Conservation (phyloP, 202 grass and related monocot genomes). For the Panicum hallii region DNA sequence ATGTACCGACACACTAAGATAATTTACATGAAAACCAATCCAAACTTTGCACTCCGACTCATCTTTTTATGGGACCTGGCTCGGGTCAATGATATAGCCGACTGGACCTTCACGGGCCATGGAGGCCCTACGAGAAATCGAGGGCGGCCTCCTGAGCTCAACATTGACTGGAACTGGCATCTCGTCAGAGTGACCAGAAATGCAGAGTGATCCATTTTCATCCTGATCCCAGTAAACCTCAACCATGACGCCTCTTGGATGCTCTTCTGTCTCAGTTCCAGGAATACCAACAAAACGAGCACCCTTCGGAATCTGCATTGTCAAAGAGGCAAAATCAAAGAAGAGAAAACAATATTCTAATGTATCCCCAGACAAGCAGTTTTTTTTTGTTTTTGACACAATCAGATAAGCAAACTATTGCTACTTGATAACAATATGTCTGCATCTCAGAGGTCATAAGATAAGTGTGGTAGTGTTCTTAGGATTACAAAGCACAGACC, state of each 20-base stretch:
- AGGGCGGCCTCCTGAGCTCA: slow-evolving; percentile 55
- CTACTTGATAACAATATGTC: slow-evolving; percentile 22
- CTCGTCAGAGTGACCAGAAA: slow-evolving; percentile 78
- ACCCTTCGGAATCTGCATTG: slow-evolving; percentile 87
- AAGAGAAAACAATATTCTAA: slow-evolving; percentile 18
- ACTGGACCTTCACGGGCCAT: slow-evolving; percentile 39
- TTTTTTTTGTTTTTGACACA: not conserved
- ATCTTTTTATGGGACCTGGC: slow-evolving; percentile 52
- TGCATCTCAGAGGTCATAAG: slow-evolving; percentile 5
- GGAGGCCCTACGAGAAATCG: slow-evolving; percentile 57
- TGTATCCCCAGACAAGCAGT: not conserved
- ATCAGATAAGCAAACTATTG: not conserved
- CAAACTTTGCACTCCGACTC: slow-evolving; percentile 8
- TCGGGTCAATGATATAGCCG: slow-evolving; percentile 65
- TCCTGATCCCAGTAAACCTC: slow-evolving; percentile 96
- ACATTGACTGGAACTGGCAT: slow-evolving; percentile 62
- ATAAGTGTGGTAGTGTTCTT: slow-evolving; percentile 1
- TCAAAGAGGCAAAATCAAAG: not conserved
- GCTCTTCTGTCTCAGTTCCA: slow-evolving; percentile 74
- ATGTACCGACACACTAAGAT: slow-evolving; percentile 39
- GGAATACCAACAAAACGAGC: slow-evolving; percentile 89
- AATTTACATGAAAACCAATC: slow-evolving; percentile 42
- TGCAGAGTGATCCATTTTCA: slow-evolving; percentile 77
- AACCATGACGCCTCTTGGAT: slow-evolving; percentile 91
- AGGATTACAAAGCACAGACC: slow-evolving; percentile 50